Percentiles rank a stretch among this genome's conserved stretches.
Evolutionary conservation across 2,329 filamentous ascomycete genomes (phyloP).

Genomic region (Gnomoniopsis smithogilvyi): DNA sequence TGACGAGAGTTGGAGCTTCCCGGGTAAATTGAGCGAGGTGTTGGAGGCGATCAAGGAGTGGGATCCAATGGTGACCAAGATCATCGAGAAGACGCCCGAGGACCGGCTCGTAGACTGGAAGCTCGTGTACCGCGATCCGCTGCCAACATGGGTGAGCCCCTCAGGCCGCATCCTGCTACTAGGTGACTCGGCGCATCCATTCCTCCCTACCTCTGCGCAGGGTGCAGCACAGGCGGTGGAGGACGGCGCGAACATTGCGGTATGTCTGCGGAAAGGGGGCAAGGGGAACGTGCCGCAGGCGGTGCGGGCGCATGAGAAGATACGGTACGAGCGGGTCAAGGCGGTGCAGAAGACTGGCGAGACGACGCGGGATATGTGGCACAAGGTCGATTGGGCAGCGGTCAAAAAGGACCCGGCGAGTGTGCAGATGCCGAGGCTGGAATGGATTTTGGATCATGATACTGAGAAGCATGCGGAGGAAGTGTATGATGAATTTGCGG

Average conservation of each 20-base stretch:
- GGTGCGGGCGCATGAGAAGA: conserved; percentile 40
- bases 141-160: conserved; percentile 29
- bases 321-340: conserved; percentile 42
- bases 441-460: conserved; percentile 50
- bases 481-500: conserved; percentile 31
- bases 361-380: conserved; percentile 49
- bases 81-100: conserved; percentile 29
- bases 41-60: conserved; percentile 38
- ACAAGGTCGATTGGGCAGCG: conserved; percentile 50
- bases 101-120: conserved; percentile 21
- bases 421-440: conserved; percentile 45
- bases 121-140: conserved; percentile 25
- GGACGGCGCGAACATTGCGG: conserved; percentile 34
- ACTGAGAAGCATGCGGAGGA: conserved; percentile 42
- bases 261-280: conserved; percentile 35
- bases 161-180: conserved; percentile 31
- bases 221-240: conserved; percentile 39
- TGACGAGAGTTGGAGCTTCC: conserved; percentile 44
- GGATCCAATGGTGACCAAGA: conserved; percentile 37
- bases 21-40: conserved; percentile 39
- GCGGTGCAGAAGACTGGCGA: conserved; percentile 49
- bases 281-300: conserved; percentile 35
- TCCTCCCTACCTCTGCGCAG: conserved; percentile 34
- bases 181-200: conserved; percentile 38
- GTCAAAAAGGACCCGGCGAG: conserved; percentile 44